Evolutionary conservation across 306 rosid genomes (phyloP).

Genomic region (Argentina anserina): DNA sequence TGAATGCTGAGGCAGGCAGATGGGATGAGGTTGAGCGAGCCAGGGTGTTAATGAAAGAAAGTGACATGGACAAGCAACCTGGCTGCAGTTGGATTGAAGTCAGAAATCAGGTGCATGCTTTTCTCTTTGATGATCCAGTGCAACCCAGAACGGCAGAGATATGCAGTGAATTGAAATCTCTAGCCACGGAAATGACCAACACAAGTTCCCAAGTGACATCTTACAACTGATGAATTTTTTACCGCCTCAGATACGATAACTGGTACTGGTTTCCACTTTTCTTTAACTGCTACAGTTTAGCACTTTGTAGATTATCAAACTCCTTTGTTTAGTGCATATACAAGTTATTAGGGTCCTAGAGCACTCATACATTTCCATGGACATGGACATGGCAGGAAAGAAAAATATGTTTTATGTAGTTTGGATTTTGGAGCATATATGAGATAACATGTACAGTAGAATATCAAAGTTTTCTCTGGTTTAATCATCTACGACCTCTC

Average conservation of each 20-base stretch:
- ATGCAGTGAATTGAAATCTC: constrained; percentile 31
- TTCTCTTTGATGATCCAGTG: constrained; percentile 47
- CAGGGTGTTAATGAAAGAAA: constrained; percentile 55
- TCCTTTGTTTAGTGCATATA: not conserved
- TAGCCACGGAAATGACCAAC: constrained; percentile 52
- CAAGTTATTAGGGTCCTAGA: not conserved
- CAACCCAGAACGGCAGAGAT: constrained; percentile 44
- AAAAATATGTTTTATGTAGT: not conserved
- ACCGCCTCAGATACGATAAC: not conserved
- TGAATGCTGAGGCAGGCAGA: constrained; percentile 68
- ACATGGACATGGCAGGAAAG: not conserved
- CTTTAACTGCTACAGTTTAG: not conserved
- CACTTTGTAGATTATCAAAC: not conserved
- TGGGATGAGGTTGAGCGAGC: constrained; percentile 73
- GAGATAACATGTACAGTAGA: not conserved
- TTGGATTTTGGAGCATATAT: not conserved
- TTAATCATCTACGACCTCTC: not conserved
- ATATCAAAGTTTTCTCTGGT: not conserved
- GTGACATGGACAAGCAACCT: constrained; percentile 57
- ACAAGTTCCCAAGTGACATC: constrained; percentile 30
- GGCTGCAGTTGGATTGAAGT: constrained; percentile 83
- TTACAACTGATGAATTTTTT: constrained; percentile 25
- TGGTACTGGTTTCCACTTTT: not conserved
- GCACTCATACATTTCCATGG: not conserved
- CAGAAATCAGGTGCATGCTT: constrained; percentile 44